phyloP scores from a whole-genome alignment of 139 green algal genomes.

The Tetraselmis striata region DNA sequence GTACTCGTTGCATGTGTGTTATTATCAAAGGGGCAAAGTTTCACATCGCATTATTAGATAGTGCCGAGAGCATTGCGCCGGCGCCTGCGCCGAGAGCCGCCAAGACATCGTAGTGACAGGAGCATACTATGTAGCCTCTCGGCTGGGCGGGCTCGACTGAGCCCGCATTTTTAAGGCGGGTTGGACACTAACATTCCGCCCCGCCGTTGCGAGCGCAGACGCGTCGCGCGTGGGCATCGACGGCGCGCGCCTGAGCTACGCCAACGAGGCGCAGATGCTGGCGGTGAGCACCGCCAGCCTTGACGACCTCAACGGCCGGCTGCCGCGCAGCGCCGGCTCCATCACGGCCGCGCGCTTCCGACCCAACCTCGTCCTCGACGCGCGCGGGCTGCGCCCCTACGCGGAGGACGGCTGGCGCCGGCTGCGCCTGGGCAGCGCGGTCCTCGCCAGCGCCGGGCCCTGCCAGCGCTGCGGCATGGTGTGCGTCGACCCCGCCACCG shows the following conservation, averaged over 20 bases:
- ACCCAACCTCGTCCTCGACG: conserved; percentile 64
- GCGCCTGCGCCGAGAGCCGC: too few species aligned
- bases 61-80: too few species aligned
- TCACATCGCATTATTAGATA: too few species aligned
- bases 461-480: conserved; percentile 51
- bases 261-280: conserved; percentile 79
- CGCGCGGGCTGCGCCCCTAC: conserved; percentile 33
- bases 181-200: too few species aligned
- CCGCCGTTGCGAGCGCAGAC: background rate
- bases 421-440: conserved; percentile 17
- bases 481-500: conserved; percentile 28
- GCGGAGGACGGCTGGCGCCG: conserved; percentile 50
- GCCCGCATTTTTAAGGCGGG: too few species aligned
- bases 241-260: conserved; percentile 46
- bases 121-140: too few species aligned
- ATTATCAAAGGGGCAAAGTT: too few species aligned
- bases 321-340: conserved; percentile 5
- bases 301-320: conserved; percentile 32
- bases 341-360: conserved; percentile 32
- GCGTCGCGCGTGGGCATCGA: background rate
- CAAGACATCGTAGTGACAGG: too few species aligned
- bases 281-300: conserved; percentile 55
- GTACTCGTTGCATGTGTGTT: too few species aligned
- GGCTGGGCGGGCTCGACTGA: too few species aligned
- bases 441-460: conserved; percentile 18